These are phyloP conservation scores for Xeromyces bisporus DNA, from an alignment of 495 filamentous ascomycete genomes.

Conservation along the genomic window DNA sequence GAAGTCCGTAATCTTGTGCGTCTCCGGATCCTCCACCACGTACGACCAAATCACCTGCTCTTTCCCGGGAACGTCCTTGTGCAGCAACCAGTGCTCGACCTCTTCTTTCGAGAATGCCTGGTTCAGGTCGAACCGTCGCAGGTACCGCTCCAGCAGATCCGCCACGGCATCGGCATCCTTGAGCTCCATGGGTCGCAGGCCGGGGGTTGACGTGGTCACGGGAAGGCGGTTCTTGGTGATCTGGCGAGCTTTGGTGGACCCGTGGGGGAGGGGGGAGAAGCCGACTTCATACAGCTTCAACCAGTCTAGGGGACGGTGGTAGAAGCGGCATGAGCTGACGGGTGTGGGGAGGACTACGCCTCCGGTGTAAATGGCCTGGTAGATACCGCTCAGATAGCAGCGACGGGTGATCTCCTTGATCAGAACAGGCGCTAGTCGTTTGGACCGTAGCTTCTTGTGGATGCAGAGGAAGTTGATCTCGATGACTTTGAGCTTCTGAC, in stretches of 20 bases:
- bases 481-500: slow-evolving; percentile 54
- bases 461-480: slow-evolving; percentile 97
- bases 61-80: slow-evolving; percentile 35
- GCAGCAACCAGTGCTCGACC: slow-evolving; percentile 72
- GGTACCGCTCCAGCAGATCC: slow-evolving; percentile 58
- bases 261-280: slow-evolving; percentile 66
- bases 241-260: slow-evolving; percentile 68
- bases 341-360: slow-evolving; percentile 82
- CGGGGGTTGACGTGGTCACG: slow-evolving; percentile 45
- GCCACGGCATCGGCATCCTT: slow-evolving; percentile 68
- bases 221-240: slow-evolving; percentile 67
- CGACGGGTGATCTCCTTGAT: slow-evolving; percentile 94
- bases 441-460: slow-evolving; percentile 91
- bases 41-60: slow-evolving; percentile 86
- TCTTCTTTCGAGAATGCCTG: slow-evolving; percentile 67
- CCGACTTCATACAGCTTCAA: slow-evolving; percentile 83
- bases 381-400: slow-evolving; percentile 67
- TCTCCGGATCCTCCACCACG: slow-evolving; percentile 63
- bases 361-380: slow-evolving; percentile 89
- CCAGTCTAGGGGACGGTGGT: slow-evolving; percentile 86
- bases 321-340: slow-evolving; percentile 84
- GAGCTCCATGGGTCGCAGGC: slow-evolving; percentile 62
- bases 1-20: slow-evolving; percentile 81
- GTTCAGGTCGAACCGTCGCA: slow-evolving; percentile 65
- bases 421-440: slow-evolving; percentile 77